Evolutionary conservation across 352 stramenopile species (phyloP).

Genomic region (Pythium insidiosum): DNA sequence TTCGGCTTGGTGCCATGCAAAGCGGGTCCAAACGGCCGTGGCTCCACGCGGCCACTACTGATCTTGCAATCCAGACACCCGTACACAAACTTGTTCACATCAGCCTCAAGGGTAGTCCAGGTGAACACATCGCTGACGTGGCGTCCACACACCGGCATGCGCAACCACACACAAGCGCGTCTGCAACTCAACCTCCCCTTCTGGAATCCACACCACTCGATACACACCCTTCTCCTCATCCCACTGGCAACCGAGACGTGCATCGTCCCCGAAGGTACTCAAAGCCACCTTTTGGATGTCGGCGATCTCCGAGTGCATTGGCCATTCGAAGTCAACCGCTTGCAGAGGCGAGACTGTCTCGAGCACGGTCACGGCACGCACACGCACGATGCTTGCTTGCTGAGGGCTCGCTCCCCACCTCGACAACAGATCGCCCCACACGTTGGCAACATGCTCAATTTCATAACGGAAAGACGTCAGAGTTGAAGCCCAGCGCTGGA

Average conservation of each 20-base stretch:
- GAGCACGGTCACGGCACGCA: neutral
- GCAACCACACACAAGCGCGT: slow-evolving; percentile 14
- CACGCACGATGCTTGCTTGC: neutral
- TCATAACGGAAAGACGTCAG: slow-evolving; percentile 16
- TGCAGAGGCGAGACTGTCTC: slow-evolving; percentile 6
- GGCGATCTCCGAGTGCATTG: slow-evolving; percentile 1
- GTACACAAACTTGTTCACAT: slow-evolving; percentile 11
- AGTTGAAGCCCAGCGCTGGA: slow-evolving; percentile 15
- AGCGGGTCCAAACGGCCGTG: slow-evolving; percentile 11
- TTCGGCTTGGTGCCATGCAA: slow-evolving; percentile 22
- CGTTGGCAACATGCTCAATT: slow-evolving; percentile 19
- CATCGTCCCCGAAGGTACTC: neutral
- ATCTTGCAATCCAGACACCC: slow-evolving; percentile 15
- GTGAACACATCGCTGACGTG: slow-evolving; percentile 11
- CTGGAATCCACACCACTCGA: slow-evolving; percentile 15
- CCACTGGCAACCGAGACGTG: neutral
- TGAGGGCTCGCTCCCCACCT: slow-evolving; percentile 10
- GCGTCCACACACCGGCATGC: slow-evolving; percentile 14
- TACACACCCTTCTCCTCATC: neutral
- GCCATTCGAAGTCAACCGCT: slow-evolving; percentile 7
- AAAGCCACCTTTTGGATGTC: neutral
- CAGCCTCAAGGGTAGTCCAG: slow-evolving; percentile 5
- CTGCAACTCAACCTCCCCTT: slow-evolving; percentile 11
- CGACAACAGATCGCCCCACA: slow-evolving; percentile 22
- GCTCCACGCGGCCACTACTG: slow-evolving; percentile 3